Percentiles rank a stretch among this genome's conserved stretches.
Conservation (phyloP, 2,329 filamentous ascomycete species). For the Ophiostoma quercus region DNA sequence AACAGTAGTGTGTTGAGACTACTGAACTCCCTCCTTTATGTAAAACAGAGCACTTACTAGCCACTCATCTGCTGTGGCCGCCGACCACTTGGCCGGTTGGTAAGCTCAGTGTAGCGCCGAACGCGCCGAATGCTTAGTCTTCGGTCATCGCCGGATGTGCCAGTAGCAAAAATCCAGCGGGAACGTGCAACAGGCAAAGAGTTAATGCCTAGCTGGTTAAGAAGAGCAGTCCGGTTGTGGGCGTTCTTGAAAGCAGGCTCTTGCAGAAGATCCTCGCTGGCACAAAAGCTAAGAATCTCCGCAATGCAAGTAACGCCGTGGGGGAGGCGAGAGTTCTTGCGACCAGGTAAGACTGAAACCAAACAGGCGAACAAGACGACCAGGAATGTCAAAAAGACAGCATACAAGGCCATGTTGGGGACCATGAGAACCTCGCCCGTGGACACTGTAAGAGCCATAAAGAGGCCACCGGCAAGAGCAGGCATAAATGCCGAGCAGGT, state of each 20-base stretch:
- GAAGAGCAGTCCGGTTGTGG: slow-evolving; percentile 62
- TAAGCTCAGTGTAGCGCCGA: slow-evolving; percentile 43
- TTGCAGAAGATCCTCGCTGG: slow-evolving; percentile 63
- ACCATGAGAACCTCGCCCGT: slow-evolving; percentile 57
- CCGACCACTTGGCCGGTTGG: slow-evolving; percentile 25
- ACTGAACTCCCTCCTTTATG: not conserved
- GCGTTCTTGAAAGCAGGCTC: slow-evolving; percentile 67
- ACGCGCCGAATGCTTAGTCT: slow-evolving; percentile 43
- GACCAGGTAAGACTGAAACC: slow-evolving; percentile 49
- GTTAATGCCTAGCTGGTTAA: slow-evolving; percentile 59
- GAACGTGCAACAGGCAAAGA: slow-evolving; percentile 44
- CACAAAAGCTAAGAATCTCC: slow-evolving; percentile 71
- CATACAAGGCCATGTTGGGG: slow-evolving; percentile 67
- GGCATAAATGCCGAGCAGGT: slow-evolving; percentile 59
- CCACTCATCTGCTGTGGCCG: slow-evolving; percentile 12
- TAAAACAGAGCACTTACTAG: not conserved
- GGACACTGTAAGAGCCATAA: slow-evolving; percentile 63
- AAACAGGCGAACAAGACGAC: slow-evolving; percentile 64
- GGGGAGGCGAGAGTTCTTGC: slow-evolving; percentile 61
- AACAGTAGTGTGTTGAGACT: slow-evolving; percentile 1
- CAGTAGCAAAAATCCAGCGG: slow-evolving; percentile 49
- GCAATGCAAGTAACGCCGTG: slow-evolving; percentile 68
- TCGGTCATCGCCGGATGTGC: slow-evolving; percentile 33
- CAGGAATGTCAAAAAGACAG: slow-evolving; percentile 66
- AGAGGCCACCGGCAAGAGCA: slow-evolving; percentile 62